These are phyloP conservation scores for Ammopiptanthus mongolicus DNA, from an alignment of 306 rosid genomes.

Conservation along the genomic window DNA sequence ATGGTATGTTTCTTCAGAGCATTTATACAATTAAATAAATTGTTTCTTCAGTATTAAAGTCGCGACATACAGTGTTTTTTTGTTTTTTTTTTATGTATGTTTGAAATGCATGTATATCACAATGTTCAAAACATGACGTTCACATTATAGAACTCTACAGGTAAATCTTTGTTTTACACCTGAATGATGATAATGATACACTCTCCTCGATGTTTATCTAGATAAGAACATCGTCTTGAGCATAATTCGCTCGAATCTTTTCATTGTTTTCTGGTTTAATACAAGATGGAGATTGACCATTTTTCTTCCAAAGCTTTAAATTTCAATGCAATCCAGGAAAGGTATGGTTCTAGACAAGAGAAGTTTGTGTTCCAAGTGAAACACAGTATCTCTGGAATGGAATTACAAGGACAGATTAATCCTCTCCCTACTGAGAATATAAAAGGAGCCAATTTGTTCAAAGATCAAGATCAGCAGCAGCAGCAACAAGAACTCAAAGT, in stretches of 20 bases:
- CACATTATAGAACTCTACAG: too few species aligned
- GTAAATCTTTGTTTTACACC: conserved; percentile 14
- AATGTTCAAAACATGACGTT: too few species aligned
- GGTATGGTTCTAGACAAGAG: conserved; percentile 22
- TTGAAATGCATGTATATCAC: too few species aligned
- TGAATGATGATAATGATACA: not conserved
- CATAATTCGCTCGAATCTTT: not conserved
- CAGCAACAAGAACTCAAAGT: conserved; percentile 16
- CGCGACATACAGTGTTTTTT: too few species aligned
- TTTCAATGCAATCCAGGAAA: conserved; percentile 28
- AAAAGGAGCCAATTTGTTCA: conserved; percentile 4
- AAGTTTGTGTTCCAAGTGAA: not conserved
- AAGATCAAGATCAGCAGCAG: conserved; percentile 26
- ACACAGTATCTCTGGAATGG: conserved; percentile 18
- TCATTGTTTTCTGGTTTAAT: not conserved
- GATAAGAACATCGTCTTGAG: conserved; percentile 7
- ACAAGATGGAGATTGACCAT: conserved; percentile 28
- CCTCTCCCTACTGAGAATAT: conserved; percentile 7
- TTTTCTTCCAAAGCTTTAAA: conserved; percentile 35
- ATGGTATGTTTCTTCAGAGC: not conserved
- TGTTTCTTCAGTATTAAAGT: not conserved
- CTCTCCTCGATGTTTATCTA: conserved; percentile 9
- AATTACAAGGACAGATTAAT: conserved; percentile 19
- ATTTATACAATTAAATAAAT: too few species aligned
- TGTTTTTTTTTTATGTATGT: too few species aligned